Evolutionary conservation across 257 asterid genomes (phyloP), one percentile per base, ranked within the genome.

Genomic region (Voacanga thouarsii): DNA sequence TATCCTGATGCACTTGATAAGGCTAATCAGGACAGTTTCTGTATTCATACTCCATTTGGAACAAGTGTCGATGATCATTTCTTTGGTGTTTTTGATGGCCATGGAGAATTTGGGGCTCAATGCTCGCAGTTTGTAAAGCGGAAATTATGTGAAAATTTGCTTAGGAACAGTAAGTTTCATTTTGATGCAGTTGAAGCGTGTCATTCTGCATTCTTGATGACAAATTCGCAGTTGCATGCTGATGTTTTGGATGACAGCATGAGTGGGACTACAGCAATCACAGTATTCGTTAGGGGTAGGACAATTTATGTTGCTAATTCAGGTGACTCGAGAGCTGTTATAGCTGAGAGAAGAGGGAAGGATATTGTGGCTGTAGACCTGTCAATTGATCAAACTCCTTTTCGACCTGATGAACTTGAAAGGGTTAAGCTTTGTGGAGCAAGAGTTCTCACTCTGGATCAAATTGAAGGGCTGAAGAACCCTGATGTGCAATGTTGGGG

Each of bases 1-100:
- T 95, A 95, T 77, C 99, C 99, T 9, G 99, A 95, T 88, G 97
- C 97, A 23, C 96, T 95, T 68, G 98, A 95, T 85, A 95, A 95
- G 82, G 94, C 96, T 68, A 95, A 95, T 87, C 99, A 95, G 77
- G 99, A 95, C 78, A 95, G 98, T 88, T 95, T 91, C 73, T 92
- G 96, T 89, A 90, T 95, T 75, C 96, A 91, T 77, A 91, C 96
- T 75, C 98, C 99, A 3, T 92, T 95, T 80, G 99, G 99, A 79
- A 79, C 90, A n/a, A 89, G 86, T 51, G 87, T 77, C 23, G 91
- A 91, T 47, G 97, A 91, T 80, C 89, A 95, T 85, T 91, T 95
- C 82, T 95, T 95, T 72, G 99, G 99, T 57, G 99, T 95, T 79
- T 95, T 95, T 83, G 98, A 95, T 81, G 99, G 99, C 10, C 99